A percentile compares a stretch with the other conserved stretches of the same genome.
phyloP scores from a whole-genome alignment of 2,329 filamentous ascomycete genomes.

The Fusarium cyanostomum region DNA sequence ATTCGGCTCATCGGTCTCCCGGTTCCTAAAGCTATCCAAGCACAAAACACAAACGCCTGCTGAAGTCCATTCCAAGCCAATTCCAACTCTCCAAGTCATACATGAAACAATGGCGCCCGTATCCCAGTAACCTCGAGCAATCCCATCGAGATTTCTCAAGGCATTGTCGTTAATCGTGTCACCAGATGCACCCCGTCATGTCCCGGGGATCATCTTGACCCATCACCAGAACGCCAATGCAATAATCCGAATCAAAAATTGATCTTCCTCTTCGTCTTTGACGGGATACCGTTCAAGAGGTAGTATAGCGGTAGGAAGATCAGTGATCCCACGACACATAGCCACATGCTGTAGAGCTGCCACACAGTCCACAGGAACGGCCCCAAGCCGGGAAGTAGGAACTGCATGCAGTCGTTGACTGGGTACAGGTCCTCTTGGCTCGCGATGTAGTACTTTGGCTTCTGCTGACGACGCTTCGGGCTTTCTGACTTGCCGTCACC shows the following conservation, averaged over 20 bases:
- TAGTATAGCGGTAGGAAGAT: constrained; percentile 51
- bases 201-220: background rate
- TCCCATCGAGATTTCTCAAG: background rate
- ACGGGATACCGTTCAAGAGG: constrained; percentile 40
- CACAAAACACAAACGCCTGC: background rate
- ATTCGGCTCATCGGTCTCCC: background rate
- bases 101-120: background rate
- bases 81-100: background rate
- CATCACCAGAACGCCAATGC: background rate
- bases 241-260: constrained; percentile 7
- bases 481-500: constrained; percentile 21
- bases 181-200: constrained; percentile 1
- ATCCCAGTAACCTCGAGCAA: background rate
- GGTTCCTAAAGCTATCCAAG: background rate
- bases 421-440: constrained; percentile 87
- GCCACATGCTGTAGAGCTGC: constrained; percentile 71
- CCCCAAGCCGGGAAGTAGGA: constrained; percentile 70
- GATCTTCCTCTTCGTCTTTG: constrained; percentile 22
- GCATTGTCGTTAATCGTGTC: constrained; percentile 21
- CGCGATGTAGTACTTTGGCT: constrained; percentile 72
- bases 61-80: background rate
- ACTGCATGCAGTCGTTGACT: constrained; percentile 77
- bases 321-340: constrained; percentile 70
- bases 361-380: constrained; percentile 63
- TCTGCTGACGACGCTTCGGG: constrained; percentile 31